phyloP scores from a whole-genome alignment of 495 filamentous ascomycete genomes.

The Podospora pseudocomata region DNA sequence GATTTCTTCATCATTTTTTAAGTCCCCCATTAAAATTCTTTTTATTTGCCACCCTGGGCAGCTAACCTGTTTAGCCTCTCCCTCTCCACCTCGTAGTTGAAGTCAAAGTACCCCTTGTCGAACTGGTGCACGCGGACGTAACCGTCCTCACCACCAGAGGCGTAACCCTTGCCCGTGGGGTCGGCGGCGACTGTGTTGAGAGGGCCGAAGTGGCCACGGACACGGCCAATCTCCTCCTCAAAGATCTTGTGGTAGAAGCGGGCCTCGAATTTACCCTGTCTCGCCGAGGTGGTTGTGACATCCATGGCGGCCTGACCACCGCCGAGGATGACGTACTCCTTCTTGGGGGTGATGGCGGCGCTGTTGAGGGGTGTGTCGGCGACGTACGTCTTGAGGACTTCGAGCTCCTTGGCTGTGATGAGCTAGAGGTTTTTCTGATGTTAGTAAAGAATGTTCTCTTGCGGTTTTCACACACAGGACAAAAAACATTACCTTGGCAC shows the following conservation, averaged over 20 bases:
- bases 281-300: constrained; percentile 89
- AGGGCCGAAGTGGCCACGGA: constrained; percentile 94
- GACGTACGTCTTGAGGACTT: constrained; percentile 85
- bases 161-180: constrained; percentile 85
- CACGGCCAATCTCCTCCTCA: constrained; percentile 95
- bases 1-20: neutral
- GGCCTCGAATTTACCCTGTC: constrained; percentile 98
- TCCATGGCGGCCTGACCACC: constrained; percentile 99
- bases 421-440: constrained; percentile 48
- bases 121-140: constrained; percentile 99
- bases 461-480: neutral
- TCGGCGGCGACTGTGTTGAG: constrained; percentile 79
- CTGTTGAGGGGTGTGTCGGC: constrained; percentile 97
- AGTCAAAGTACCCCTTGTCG: constrained; percentile 97
- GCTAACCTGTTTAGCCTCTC: constrained; percentile 39
- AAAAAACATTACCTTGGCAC: constrained; percentile 64
- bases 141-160: constrained; percentile 93
- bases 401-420: constrained; percentile 74
- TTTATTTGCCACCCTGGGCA: constrained; percentile 1
- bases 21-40: neutral
- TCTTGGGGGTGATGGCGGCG: constrained; percentile 86
- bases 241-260: constrained; percentile 99
- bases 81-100: constrained; percentile 96
- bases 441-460: too few relatives aligned
- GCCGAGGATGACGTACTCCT: constrained; percentile 94